Evolutionary conservation across 1,284 basidiomycete species (phyloP).

Genomic region (Apiotrichum sp.): DNA sequence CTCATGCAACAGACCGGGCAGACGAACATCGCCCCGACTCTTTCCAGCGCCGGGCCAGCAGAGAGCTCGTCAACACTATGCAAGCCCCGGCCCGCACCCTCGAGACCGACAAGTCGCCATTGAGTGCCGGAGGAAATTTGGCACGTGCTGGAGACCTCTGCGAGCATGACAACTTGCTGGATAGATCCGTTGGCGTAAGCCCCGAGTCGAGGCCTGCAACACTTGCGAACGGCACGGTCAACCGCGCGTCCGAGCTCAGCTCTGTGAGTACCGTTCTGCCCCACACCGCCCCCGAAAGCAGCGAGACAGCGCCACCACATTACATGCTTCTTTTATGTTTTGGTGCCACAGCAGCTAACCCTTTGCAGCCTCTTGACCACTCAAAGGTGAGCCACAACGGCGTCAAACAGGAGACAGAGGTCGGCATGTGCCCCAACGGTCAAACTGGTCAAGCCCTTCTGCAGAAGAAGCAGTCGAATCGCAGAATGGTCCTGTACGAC

Average conservation of each 20-base stretch:
- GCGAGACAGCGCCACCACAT: too few relatives aligned
- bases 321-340: too few relatives aligned
- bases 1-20: not conserved
- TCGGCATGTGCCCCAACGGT: not conserved
- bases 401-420: not conserved
- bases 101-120: not conserved
- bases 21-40: constrained; percentile 20
- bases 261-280: not conserved
- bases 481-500: not conserved
- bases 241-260: not conserved
- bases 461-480: not conserved
- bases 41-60: not conserved
- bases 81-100: not conserved
- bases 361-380: too few relatives aligned
- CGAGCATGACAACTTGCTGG: not conserved
- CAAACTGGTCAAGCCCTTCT: not conserved
- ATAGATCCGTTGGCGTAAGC: not conserved
- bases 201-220: too few relatives aligned
- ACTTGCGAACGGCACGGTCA: not conserved
- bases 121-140: not conserved
- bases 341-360: too few relatives aligned
- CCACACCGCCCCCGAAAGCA: not conserved
- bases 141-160: not conserved
- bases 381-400: too few relatives aligned
- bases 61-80: not conserved